phyloP scores from a whole-genome alignment of 1,139 yeast species.

The Groenewaldozyma sp. region DNA sequence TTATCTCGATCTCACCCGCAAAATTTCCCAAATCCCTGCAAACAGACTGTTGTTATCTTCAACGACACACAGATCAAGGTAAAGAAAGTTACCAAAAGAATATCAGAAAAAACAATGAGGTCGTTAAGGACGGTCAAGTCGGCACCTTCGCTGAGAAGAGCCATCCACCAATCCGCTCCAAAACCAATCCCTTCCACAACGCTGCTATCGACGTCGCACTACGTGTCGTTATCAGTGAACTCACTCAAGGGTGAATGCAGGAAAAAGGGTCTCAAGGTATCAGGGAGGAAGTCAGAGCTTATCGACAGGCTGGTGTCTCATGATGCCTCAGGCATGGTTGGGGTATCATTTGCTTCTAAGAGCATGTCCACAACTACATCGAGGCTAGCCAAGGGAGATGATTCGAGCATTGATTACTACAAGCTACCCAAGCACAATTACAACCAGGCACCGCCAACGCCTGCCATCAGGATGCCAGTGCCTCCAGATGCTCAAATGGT shows the following conservation, averaged over 20 bases:
- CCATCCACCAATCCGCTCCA: constrained; percentile 25
- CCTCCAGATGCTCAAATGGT: constrained; percentile 24
- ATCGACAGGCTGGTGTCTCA: constrained; percentile 37
- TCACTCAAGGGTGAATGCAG: constrained; percentile 46
- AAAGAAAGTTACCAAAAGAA: no score
- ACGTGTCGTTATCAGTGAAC: constrained; percentile 37
- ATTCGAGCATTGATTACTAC: constrained; percentile 34
- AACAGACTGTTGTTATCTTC: no score
- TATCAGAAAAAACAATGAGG: no score
- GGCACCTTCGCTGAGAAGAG: constrained; percentile 8
- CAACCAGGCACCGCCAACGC: constrained; percentile 20
- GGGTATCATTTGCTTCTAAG: background rate
- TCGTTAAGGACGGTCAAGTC: constrained; percentile 9
- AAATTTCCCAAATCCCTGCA: no score
- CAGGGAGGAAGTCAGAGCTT: constrained; percentile 48
- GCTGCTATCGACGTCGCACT: constrained; percentile 23
- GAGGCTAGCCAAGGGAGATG: constrained; percentile 32
- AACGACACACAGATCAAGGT: no score
- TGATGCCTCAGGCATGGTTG: constrained; percentile 24
- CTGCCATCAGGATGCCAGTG: constrained; percentile 31
- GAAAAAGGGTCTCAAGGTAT: constrained; percentile 44
- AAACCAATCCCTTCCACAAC: constrained; percentile 26
- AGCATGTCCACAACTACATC: background rate
- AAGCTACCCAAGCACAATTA: constrained; percentile 28
- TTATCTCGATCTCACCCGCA: no score